These are phyloP conservation scores for Candida oleophila DNA, from an alignment of 805 yeast genomes.

Conservation along the genomic window DNA sequence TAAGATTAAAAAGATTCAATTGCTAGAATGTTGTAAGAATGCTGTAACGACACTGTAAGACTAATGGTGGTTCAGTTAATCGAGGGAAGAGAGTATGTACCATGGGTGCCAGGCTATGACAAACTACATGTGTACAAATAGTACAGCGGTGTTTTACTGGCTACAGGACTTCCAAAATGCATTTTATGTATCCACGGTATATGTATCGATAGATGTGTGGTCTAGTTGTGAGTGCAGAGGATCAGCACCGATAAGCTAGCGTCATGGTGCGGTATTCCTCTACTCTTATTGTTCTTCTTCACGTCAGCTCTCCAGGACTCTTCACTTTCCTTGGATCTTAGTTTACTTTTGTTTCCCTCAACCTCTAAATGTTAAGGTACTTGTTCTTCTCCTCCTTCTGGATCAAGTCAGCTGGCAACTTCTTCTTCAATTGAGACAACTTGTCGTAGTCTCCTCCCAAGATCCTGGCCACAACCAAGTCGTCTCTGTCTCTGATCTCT, in stretches of 20 bases:
- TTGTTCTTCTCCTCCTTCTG: slow-evolving; percentile 35
- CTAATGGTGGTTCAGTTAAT: neutral
- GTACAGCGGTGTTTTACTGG: neutral
- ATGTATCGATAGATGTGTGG: neutral
- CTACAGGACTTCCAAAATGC: neutral
- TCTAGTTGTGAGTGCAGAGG: neutral
- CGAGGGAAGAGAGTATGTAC: neutral
- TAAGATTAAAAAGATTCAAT: neutral
- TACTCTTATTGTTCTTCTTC: too few species aligned
- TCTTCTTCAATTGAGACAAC: slow-evolving; percentile 56
- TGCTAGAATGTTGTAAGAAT: neutral
- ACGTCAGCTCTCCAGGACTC: too few species aligned
- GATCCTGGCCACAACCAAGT: slow-evolving; percentile 75
- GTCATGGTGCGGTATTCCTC: too few species aligned
- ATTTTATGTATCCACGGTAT: neutral
- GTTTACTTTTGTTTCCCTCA: too few species aligned
- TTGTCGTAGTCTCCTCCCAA: slow-evolving; percentile 82
- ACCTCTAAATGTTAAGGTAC: slow-evolving; percentile 28
- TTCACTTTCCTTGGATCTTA: too few species aligned
- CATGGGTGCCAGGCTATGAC: too few species aligned
- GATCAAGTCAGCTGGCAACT: slow-evolving; percentile 38
- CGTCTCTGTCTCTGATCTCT: slow-evolving; percentile 68
- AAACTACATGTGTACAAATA: too few species aligned
- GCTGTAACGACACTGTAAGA: neutral
- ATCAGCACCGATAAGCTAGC: too few species aligned